phyloP scores from a whole-genome alignment of 768 basidiomycete species.

The Suillus tomentosus region DNA sequence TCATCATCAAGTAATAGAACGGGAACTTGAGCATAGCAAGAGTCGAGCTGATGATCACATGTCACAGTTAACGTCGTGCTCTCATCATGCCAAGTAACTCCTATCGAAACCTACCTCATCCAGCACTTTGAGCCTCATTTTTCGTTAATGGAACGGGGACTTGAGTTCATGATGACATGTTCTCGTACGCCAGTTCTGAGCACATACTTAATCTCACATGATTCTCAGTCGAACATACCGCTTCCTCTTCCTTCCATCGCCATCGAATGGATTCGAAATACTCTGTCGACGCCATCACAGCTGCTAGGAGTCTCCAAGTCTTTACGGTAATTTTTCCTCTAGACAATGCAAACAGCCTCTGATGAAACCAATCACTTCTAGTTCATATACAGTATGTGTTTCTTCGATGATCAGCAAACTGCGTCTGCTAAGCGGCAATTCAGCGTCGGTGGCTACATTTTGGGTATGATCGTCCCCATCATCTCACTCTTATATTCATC shows the following conservation, averaged over 20 bases:
- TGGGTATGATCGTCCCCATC: constrained; percentile 1
- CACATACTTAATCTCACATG: neutral
- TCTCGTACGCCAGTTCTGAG: neutral
- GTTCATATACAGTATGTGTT: constrained; percentile 1
- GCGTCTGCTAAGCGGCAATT: neutral
- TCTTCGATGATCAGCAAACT: neutral
- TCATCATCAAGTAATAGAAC: neutral
- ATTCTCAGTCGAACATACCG: neutral
- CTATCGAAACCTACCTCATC: no score
- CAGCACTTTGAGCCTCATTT: no score
- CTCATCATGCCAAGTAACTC: no score
- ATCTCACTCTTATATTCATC: neutral
- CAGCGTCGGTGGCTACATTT: constrained; percentile 11
- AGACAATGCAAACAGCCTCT: neutral
- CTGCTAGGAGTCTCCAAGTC: neutral
- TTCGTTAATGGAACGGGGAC: no score
- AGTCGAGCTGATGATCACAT: neutral
- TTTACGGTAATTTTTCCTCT: neutral
- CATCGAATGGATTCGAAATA: neutral
- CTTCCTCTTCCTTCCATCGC: neutral
- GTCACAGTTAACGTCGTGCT: neutral
- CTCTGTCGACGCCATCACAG: neutral
- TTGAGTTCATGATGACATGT: no score
- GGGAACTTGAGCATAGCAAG: neutral
- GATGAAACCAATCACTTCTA: neutral